Evolutionary conservation across 2,329 filamentous ascomycete genomes (phyloP).

Genomic region (Hawksworthiomyces lignivorus): DNA sequence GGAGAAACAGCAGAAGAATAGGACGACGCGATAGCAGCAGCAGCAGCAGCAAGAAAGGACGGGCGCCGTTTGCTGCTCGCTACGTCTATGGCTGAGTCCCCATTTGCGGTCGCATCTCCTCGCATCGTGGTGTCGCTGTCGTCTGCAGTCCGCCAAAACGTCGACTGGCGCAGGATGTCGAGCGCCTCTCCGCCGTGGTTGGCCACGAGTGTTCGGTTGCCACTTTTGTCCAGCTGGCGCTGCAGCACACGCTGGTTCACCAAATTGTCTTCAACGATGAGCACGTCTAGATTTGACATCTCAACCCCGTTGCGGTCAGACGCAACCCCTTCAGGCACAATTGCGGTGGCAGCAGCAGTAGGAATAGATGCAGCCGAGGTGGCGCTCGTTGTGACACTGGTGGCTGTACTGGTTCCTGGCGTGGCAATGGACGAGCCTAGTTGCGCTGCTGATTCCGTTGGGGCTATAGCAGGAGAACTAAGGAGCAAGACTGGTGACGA

Average conservation of each 20-base stretch:
- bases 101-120: no score
- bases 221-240: conserved; percentile 52
- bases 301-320: conserved; percentile 1
- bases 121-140: no score
- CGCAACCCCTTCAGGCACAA: no score
- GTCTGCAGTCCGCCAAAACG: conserved; percentile 37
- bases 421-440: background rate
- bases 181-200: conserved; percentile 59
- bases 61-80: no score
- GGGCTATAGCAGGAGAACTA: background rate
- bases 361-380: background rate
- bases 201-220: conserved; percentile 53
- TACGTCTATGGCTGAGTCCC: no score
- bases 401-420: no score
- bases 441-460: background rate
- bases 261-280: conserved; percentile 62
- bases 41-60: no score
- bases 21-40: no score
- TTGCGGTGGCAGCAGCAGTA: background rate
- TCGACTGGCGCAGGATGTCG: conserved; percentile 46
- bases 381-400: no score
- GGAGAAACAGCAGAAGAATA: no score
- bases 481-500: conserved; percentile 5
- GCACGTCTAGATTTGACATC: conserved; percentile 40
- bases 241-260: conserved; percentile 60